phyloP scores from a whole-genome alignment of 257 asterid species.

The Nicotiana sylvestris region DNA sequence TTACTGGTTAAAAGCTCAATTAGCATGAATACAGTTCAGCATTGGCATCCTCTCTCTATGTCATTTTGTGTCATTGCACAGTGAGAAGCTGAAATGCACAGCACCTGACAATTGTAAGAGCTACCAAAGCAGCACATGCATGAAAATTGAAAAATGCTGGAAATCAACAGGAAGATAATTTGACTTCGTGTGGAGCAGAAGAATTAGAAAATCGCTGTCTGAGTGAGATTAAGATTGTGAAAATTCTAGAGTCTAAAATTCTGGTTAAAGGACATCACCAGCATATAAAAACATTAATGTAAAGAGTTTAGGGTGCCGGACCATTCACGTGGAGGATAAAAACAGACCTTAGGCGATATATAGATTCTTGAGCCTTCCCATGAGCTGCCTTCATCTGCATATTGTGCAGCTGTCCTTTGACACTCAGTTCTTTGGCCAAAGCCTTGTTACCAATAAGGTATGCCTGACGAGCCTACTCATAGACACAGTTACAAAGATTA shows the following conservation, averaged over 20 bases:
- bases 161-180: neutral
- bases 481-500: constrained; percentile 1
- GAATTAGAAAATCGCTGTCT: neutral
- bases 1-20: neutral
- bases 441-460: constrained; percentile 92
- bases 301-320: neutral
- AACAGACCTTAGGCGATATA: constrained; percentile 78
- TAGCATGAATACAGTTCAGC: neutral
- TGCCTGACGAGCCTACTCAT: constrained; percentile 90
- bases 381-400: constrained; percentile 97
- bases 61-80: neutral
- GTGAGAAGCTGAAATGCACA: neutral
- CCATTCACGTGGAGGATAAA: neutral
- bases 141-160: neutral
- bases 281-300: neutral
- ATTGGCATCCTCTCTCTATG: neutral
- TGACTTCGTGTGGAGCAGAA: neutral
- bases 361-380: constrained; percentile 88
- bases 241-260: neutral
- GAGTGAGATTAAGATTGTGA: neutral
- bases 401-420: constrained; percentile 92
- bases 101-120: neutral
- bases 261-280: neutral
- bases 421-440: constrained; percentile 93
- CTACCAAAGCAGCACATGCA: constrained; percentile 3